Conservation (phyloP, 1,284 basidiomycete species). For the Ganoderma boninense region DNA sequence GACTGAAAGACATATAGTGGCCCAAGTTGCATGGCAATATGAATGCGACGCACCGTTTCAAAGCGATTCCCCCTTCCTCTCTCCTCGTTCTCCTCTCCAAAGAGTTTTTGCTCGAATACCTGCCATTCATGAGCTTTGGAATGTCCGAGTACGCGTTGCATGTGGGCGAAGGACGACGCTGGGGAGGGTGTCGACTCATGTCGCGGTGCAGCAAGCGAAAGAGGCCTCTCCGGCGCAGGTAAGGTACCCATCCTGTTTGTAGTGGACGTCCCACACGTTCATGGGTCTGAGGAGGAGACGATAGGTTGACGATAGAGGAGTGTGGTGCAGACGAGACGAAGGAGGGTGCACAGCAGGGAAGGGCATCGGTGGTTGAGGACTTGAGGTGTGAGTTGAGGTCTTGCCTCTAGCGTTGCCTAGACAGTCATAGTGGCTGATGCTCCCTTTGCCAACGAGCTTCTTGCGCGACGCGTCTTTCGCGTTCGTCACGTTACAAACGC, state of each 20-base stretch:
- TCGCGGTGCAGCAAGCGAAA: background rate
- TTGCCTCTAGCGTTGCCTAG: background rate
- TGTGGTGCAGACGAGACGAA: background rate
- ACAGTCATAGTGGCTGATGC: background rate
- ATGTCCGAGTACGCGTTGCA: background rate
- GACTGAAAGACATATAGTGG: background rate
- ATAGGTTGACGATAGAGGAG: background rate
- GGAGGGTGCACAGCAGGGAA: background rate
- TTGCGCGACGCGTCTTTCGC: background rate
- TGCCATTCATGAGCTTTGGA: background rate
- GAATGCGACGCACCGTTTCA: background rate
- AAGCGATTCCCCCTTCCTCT: background rate
- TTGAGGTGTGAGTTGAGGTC: background rate
- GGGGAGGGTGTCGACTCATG: background rate
- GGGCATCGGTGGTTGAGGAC: background rate
- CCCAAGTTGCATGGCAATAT: background rate
- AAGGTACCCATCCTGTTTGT: background rate
- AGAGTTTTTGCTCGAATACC: background rate
- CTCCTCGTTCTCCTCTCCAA: background rate
- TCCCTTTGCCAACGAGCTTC: background rate
- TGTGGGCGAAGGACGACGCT: background rate
- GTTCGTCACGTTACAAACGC: constrained; percentile 5
- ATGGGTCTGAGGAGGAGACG: background rate
- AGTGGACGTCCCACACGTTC: background rate
- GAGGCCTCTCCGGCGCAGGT: background rate